Percentiles rank a stretch among this genome's conserved stretches.
Evolutionary conservation across 257 asterid species (phyloP).

Genomic region (Nicotiana sylvestris): DNA sequence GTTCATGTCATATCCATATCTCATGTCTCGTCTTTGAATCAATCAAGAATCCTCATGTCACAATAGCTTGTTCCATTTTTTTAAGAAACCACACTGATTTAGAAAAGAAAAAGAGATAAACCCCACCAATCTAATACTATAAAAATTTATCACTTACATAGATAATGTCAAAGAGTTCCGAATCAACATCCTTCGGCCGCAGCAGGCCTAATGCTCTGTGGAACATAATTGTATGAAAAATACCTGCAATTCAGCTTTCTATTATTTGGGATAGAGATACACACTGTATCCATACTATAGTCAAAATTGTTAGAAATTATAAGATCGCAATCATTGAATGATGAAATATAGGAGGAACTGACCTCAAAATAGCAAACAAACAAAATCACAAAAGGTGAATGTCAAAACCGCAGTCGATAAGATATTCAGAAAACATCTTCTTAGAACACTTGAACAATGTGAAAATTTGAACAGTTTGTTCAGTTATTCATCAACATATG

Average conservation of each 20-base stretch:
- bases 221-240: conserved; percentile 83
- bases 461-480: background rate
- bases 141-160: conserved; percentile 53
- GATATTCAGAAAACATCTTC: background rate
- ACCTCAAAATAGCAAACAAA: background rate
- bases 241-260: conserved; percentile 53
- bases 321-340: background rate
- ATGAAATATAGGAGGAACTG: background rate
- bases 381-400: background rate
- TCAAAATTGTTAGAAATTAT: background rate
- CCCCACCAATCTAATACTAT: background rate
- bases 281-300: background rate
- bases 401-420: background rate
- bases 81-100: background rate
- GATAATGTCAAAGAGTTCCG: conserved; percentile 97
- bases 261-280: background rate
- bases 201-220: conserved; percentile 96
- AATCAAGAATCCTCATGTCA: background rate
- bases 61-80: background rate
- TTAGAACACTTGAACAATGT: background rate
- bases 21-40: background rate
- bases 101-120: background rate
- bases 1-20: background rate
- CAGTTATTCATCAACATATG: conserved; percentile 6
- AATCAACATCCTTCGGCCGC: conserved; percentile 93